Base-by-base conservation (phyloP, 306 rosid genomes). In the Begonia fuchsioides region DNA sequence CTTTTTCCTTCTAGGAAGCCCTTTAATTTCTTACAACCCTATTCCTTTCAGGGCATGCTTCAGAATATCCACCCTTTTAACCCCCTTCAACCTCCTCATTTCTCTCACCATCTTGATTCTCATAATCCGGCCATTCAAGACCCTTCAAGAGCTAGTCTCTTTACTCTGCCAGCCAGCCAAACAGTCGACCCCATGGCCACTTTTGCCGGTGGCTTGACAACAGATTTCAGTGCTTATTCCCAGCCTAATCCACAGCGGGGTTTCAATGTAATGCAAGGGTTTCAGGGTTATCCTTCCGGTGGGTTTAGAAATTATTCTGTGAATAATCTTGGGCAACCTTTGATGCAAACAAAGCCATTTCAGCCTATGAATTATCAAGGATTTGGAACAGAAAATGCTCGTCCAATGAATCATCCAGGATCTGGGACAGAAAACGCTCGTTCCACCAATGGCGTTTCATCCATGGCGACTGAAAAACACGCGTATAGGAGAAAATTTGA, bases 241-340 rank as follows among this genome's bases (percentile, higher is more conserved):
- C 14, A 41, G 35, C 7, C 8, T 41, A 41, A 41, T 41, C 14
- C 14, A 10, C 3, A 5, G 13, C 52, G 39, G 13, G 59, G 65
- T 60, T 10, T 20, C 49, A 64, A 56, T 46, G 13, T 48, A 57
- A 48, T 76, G 67, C 75, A 65, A 61, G 73, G 62, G 3, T 13
- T 32, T 38, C 32, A 43, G 19, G 62, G 2, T 3, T n/a, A 41
- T 15, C 16, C 35, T 26, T 8, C 35, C 5, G 35, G 44, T 2
- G 52, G 19, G 11, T 11, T 60, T 6, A 53, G 64, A 57, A 68
- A 67, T 11, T 49, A 43, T 2, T 49, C 67, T n/a, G 45, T 49
- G 12, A 64, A 47, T 8, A 47, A 15, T 16, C 49, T 47, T 12
- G 15, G 12, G 32, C 55, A 17, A 6, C 40, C 47, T 38, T 5